Evolutionary conservation across 352 stramenopile genomes (phyloP), one percentile per base, ranked within the genome.

Genomic region (Pythium volutum): DNA sequence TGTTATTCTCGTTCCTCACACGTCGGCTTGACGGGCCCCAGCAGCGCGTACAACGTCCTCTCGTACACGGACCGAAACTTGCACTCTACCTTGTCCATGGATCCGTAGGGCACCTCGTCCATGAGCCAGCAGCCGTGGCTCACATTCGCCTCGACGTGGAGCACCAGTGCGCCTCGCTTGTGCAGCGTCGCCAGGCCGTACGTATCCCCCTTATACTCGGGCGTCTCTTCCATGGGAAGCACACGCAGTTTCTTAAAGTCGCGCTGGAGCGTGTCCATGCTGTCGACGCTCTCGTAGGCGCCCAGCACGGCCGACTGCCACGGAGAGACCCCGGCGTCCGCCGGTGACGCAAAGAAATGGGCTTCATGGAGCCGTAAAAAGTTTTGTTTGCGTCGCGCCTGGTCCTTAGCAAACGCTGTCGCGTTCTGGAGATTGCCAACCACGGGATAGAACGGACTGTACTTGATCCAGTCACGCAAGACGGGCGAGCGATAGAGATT

Each of bases 11-110:
- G n/a, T n/a, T 33, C 29, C 29, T 33, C 9, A 9, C 29, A 33
- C 36, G 36, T 5, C 16, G 36, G 11, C 36, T 42, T 5, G 11
- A 42, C 36, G 36, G 36, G 36, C 5, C 42, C 4, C n/a, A 49
- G 12, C 25, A 62, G 14, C 10, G 52, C 50, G 20, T 51, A 48
- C 11, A 85, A 42, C 55, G 75, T 39, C 29, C 71, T 39, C 48
- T 81, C 66, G 31, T 77, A 85, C 22, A 85, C 60, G 5, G 46
- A 31, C 49, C 64, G 57, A 63, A 78, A 87, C 57, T 67, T 55
- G 23, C 75, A 82, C 42, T 49, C 42, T 7, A 16, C 16, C 18
- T 18, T 49, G 33, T 22, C n/a, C n/a, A n/a, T 46, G 5, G 2
- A 43, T n/a, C n/a, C n/a, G 1, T 36, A 47, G 0, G 42, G 27